A percentile compares a stretch with the other conserved stretches of the same genome.
phyloP scores from a whole-genome alignment of 2,329 filamentous ascomycete genomes.

The Aureobasidium musti region DNA sequence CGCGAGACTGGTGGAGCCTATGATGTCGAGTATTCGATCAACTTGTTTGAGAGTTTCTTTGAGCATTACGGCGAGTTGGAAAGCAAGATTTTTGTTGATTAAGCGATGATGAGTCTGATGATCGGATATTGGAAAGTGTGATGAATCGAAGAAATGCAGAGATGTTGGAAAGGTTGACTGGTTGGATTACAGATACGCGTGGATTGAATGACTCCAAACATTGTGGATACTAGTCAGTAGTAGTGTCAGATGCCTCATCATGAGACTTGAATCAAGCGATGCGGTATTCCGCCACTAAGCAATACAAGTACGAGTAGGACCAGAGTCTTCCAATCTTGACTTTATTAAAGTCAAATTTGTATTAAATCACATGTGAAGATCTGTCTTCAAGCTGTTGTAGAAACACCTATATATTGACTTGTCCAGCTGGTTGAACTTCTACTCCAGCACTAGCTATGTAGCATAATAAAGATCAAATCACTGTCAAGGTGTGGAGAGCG shows the following conservation, averaged over 20 bases:
- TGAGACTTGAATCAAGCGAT: not conserved
- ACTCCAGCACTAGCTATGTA: too few species aligned
- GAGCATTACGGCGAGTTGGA: slow-evolving; percentile 80
- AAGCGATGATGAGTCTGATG: not conserved
- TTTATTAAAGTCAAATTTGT: too few species aligned
- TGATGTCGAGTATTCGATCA: slow-evolving; percentile 83
- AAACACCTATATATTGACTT: too few species aligned
- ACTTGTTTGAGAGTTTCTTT: slow-evolving; percentile 86
- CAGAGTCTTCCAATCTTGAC: too few species aligned
- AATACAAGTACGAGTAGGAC: too few species aligned
- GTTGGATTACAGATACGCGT: not conserved
- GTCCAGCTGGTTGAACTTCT: too few species aligned
- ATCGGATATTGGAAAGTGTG: not conserved
- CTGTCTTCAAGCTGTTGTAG: too few species aligned
- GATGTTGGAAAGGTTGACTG: not conserved
- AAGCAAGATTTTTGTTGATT: slow-evolving; percentile 36
- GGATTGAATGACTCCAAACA: not conserved
- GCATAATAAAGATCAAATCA: too few species aligned
- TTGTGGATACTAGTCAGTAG: not conserved
- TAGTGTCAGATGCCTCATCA: not conserved
- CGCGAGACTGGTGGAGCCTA: slow-evolving; percentile 86
- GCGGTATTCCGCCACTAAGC: too few species aligned
- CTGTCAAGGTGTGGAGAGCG: not conserved
- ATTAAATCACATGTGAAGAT: too few species aligned
- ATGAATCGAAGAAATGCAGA: not conserved